Evolutionary conservation across 257 asterid genomes (phyloP).

Genomic region (Solanum gandarillasii): DNA sequence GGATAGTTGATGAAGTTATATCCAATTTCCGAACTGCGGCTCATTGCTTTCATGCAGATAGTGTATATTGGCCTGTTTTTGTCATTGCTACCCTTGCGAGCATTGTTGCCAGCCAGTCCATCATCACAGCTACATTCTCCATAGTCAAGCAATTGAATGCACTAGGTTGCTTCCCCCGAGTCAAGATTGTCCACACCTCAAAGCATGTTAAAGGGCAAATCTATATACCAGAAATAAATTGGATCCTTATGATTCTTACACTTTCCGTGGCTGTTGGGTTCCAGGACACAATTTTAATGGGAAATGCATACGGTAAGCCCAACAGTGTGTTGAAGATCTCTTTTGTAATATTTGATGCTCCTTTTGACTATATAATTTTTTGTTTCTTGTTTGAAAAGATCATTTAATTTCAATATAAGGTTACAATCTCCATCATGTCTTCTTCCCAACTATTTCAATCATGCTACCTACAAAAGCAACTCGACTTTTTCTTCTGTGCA

Average conservation of each 20-base stretch:
- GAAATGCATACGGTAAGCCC: slow-evolving; percentile 73
- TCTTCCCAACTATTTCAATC: neutral
- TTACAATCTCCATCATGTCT: neutral
- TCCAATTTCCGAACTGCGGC: neutral
- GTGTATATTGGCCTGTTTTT: slow-evolving; percentile 66
- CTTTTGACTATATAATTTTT: neutral
- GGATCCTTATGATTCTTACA: slow-evolving; percentile 67
- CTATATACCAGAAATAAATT: slow-evolving; percentile 66
- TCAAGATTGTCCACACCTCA: slow-evolving; percentile 73
- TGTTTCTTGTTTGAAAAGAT: neutral
- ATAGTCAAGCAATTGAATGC: slow-evolving; percentile 70
- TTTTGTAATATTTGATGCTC: neutral
- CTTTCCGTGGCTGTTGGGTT: slow-evolving; percentile 59
- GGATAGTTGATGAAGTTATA: neutral
- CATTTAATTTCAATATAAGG: neutral
- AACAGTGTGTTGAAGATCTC: neutral
- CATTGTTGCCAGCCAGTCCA: slow-evolving; percentile 65
- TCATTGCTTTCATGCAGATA: slow-evolving; percentile 23
- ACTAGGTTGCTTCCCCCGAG: slow-evolving; percentile 69
- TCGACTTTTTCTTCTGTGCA: neutral
- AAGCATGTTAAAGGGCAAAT: slow-evolving; percentile 62
- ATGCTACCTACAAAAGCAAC: neutral
- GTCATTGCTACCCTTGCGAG: slow-evolving; percentile 60
- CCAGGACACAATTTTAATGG: slow-evolving; percentile 35
- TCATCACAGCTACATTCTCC: slow-evolving; percentile 65